Base-by-base conservation (phyloP, 306 rosid genomes). In the Lotus japonicus region DNA sequence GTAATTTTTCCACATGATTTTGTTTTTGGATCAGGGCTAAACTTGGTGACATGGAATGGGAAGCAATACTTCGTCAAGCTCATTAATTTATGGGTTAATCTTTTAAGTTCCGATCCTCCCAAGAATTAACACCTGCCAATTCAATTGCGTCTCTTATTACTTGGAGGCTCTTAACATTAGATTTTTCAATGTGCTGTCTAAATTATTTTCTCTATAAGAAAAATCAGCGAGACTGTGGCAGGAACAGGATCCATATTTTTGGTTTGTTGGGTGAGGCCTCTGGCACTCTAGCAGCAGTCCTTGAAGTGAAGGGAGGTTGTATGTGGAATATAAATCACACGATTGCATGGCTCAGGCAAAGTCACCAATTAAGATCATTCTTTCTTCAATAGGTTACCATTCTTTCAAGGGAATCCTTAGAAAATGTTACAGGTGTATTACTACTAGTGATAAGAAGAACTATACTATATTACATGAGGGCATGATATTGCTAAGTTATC, bases 81-180 rank as follows among this genome's bases (percentile, higher is more conserved):
- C 2, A 96, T 94, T 4, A 90, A 94, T 80, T 67, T 94, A 80
- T 94, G 98, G 98, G 62, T 79, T 45, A 94, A 94, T 85, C 83
- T 82, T 58, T 70, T 94, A 60, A 80, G 87, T 71, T 64, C 83
- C 5, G 85, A 79, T 74, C 85, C 88, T 58, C 97, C 96, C 15
- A 18, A 52, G 35, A 70, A 62, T 75, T 79, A 76, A 75, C 38
- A 19, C 50, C 57, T 66, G 63, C 67, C 43, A 53, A 51, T 64
- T 56, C 74, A 45, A 70, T 43, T 43, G 13, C 15, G 66, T 58
- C 71, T 72, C 77, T 82, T 71, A 58, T 68, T 28, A 63, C 33
- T 33, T 45, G 72, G 61, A 41, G 64, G 61, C 26, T 58, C 18
- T 70, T 14, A 54, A 54, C 74, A 36, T 50, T 66, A 48, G 54